These are phyloP conservation scores for Exserohilum turcica DNA, from an alignment of 2,329 filamentous ascomycete species.

Conservation along the genomic window DNA sequence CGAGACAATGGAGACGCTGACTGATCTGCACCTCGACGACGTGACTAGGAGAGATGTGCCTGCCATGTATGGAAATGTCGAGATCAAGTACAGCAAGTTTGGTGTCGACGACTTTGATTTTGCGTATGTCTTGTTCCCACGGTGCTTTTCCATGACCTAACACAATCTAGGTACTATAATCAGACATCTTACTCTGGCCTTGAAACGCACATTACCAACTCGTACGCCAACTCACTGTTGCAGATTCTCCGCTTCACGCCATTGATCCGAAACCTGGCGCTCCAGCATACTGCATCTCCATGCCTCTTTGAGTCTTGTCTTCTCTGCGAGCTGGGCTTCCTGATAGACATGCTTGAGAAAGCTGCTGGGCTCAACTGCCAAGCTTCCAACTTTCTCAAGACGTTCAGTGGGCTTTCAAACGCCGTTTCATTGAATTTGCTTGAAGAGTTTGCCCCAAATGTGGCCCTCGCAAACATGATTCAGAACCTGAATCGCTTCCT, in stretches of 20 bases:
- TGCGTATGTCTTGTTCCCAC: conserved; percentile 60
- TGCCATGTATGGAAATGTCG: conserved; percentile 87
- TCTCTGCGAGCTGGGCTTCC: conserved; percentile 89
- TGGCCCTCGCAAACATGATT: conserved; percentile 77
- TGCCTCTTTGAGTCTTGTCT: conserved; percentile 85
- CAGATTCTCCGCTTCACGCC: conserved; percentile 93
- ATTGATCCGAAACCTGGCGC: conserved; percentile 80
- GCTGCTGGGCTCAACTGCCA: conserved; percentile 93
- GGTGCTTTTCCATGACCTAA: conserved; percentile 7
- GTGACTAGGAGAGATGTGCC: conserved; percentile 81
- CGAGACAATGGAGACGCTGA: conserved; percentile 68
- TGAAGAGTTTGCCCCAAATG: conserved; percentile 78
- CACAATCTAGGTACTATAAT: conserved; percentile 77
- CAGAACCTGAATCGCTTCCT: conserved; percentile 87
- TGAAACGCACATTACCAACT: conserved; percentile 96
- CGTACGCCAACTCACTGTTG: conserved; percentile 89
- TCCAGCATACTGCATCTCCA: conserved; percentile 84
- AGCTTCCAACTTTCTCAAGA: conserved; percentile 91
- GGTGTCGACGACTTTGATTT: conserved; percentile 99
- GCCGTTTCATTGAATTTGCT: conserved; percentile 76
- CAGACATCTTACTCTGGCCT: conserved; percentile 88
- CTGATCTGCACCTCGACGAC: conserved; percentile 70
- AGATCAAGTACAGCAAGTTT: conserved; percentile 99
- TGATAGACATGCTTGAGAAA: conserved; percentile 98
- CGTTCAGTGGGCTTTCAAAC: conserved; percentile 81